Evolutionary conservation across 2,329 filamentous ascomycete genomes (phyloP).

Genomic region (Coleophoma crateriformis): DNA sequence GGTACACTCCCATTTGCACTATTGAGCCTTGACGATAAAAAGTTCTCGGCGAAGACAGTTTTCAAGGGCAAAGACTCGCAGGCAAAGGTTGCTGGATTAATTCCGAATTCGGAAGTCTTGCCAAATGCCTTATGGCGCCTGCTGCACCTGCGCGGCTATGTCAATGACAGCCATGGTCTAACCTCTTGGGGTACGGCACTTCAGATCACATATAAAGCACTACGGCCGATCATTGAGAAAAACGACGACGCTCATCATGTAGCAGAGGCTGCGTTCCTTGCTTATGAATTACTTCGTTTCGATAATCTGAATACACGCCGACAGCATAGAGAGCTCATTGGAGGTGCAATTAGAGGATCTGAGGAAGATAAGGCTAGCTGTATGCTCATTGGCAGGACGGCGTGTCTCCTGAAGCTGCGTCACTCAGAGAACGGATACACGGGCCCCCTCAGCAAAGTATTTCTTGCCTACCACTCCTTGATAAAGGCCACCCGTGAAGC

Average conservation of each 20-base stretch:
- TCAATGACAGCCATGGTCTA: conserved; percentile 71
- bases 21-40: conserved; percentile 59
- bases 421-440: conserved; percentile 89
- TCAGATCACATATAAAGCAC: conserved; percentile 58
- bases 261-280: conserved; percentile 75
- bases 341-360: conserved; percentile 47
- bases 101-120: conserved; percentile 63
- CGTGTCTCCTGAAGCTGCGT: conserved; percentile 74
- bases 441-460: conserved; percentile 83
- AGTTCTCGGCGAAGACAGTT: conserved; percentile 66
- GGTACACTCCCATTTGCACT: conserved; percentile 55
- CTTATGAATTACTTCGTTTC: conserved; percentile 78
- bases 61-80: conserved; percentile 31
- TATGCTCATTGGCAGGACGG: conserved; percentile 79
- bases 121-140: conserved; percentile 82
- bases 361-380: conserved; percentile 75
- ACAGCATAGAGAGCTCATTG: conserved; percentile 46
- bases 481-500: conserved; percentile 73
- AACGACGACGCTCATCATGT: conserved; percentile 40
- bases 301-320: conserved; percentile 70
- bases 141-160: conserved; percentile 81
- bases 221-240: conserved; percentile 46
- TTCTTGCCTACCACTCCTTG: conserved; percentile 81
- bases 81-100: conserved; percentile 29
- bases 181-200: conserved; percentile 82